phyloP scores from a whole-genome alignment of 768 basidiomycete species.

The Gelatoporia subvermispora region DNA sequence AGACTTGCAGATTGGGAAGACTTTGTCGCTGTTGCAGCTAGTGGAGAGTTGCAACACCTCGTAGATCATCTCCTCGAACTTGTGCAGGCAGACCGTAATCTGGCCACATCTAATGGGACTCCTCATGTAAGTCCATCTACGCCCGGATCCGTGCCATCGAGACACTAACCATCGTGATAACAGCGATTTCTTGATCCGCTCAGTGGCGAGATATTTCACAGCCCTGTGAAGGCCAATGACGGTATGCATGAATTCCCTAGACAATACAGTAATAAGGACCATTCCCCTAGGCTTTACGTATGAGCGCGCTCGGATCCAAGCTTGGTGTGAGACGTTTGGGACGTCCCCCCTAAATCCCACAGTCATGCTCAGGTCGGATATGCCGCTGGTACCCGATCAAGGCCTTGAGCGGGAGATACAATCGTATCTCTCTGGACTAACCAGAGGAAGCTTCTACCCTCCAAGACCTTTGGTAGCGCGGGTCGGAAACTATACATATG shows the following conservation, averaged over 20 bases:
- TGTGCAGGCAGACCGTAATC: background rate
- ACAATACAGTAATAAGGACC: background rate
- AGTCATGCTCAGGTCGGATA: too few species aligned
- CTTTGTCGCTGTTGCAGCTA: background rate
- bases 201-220: background rate
- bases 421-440: too few species aligned
- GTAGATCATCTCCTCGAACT: background rate
- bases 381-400: too few species aligned
- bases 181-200: constrained; percentile 1
- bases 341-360: background rate
- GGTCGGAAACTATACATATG: too few species aligned
- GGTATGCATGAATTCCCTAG: background rate
- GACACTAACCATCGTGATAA: too few species aligned
- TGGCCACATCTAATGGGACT: too few species aligned
- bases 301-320: background rate
- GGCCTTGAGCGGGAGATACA: too few species aligned
- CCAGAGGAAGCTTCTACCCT: too few species aligned
- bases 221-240: background rate
- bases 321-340: background rate
- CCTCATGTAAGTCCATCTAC: background rate
- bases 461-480: too few species aligned
- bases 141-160: too few species aligned
- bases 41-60: background rate
- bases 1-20: background rate
- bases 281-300: background rate